These are phyloP conservation scores for Scalesia atractyloides DNA, from an alignment of 129 eudicot species.

Conservation along the genomic window DNA sequence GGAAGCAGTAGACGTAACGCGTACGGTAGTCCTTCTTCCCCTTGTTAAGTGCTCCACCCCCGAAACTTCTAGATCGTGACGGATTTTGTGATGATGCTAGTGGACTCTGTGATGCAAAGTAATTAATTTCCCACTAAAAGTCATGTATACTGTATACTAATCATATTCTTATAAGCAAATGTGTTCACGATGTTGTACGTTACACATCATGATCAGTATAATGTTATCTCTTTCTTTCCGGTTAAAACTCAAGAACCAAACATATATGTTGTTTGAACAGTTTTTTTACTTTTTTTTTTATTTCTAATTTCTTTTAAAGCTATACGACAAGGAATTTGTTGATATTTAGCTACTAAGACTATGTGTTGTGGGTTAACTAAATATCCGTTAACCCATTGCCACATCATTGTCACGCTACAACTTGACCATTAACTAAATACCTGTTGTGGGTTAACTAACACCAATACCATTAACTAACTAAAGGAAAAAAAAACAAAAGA, in stretches of 20 bases:
- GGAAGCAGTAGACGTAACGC: constrained; percentile 91
- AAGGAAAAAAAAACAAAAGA: too few species aligned
- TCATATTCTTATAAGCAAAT: not conserved
- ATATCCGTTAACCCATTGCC: too few species aligned
- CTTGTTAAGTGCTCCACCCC: constrained; percentile 97
- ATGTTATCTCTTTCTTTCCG: not conserved
- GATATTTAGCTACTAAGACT: too few species aligned
- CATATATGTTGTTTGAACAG: not conserved
- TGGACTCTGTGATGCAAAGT: constrained; percentile 86
- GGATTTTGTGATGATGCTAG: constrained; percentile 81
- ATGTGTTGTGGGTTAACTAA: too few species aligned
- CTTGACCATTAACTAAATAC: too few species aligned
- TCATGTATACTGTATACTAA: not conserved
- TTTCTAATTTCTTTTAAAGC: too few species aligned
- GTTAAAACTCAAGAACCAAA: not conserved
- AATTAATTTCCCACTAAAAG: not conserved
- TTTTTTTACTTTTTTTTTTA: not conserved
- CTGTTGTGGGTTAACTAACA: too few species aligned
- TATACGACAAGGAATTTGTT: too few species aligned
- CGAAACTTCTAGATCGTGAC: constrained; percentile 78
- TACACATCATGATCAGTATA: not conserved
- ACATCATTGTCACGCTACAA: too few species aligned
- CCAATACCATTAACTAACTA: too few species aligned
- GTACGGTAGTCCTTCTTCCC: constrained; percentile 92
- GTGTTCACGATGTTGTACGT: not conserved